A percentile compares a stretch with the other conserved stretches of the same genome.
These are phyloP conservation scores for Candida sithepensis DNA, from an alignment of 805 yeast species.

Conservation along the genomic window DNA sequence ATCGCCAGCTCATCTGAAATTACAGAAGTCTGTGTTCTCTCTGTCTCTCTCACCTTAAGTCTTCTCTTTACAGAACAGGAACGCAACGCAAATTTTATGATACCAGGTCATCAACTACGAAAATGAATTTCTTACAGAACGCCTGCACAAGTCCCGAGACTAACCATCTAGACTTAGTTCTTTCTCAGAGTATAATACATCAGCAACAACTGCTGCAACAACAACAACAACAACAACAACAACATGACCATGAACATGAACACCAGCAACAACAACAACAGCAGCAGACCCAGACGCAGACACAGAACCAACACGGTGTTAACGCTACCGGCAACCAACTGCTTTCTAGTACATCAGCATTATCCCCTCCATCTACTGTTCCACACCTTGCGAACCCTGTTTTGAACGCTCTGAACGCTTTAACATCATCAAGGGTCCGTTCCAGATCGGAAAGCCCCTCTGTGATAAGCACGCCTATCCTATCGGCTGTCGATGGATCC, in stretches of 20 bases:
- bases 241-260: too few relatives aligned
- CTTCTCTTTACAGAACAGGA: too few relatives aligned
- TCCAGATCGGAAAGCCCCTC: conserved; percentile 5
- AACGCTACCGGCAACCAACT: background rate
- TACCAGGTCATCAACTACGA: conserved; percentile 7
- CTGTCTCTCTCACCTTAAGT: too few relatives aligned
- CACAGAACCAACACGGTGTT: background rate
- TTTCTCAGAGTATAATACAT: conserved; percentile 13
- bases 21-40: too few relatives aligned
- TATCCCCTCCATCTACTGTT: background rate
- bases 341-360: background rate
- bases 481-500: background rate
- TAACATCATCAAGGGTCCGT: background rate
- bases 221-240: conserved; percentile 1
- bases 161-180: conserved; percentile 17
- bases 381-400: too few relatives aligned
- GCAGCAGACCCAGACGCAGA: background rate
- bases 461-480: background rate
- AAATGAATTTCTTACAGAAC: conserved; percentile 20
- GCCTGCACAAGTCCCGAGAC: conserved; percentile 19
- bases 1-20: too few relatives aligned
- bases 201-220: background rate
- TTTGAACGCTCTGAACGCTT: background rate
- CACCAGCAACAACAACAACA: conserved; percentile 1
- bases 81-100: too few relatives aligned